Percentiles rank a stretch among this genome's conserved stretches.
phyloP scores from a whole-genome alignment of 2,329 filamentous ascomycete species.

The Diaporthe sp. region DNA sequence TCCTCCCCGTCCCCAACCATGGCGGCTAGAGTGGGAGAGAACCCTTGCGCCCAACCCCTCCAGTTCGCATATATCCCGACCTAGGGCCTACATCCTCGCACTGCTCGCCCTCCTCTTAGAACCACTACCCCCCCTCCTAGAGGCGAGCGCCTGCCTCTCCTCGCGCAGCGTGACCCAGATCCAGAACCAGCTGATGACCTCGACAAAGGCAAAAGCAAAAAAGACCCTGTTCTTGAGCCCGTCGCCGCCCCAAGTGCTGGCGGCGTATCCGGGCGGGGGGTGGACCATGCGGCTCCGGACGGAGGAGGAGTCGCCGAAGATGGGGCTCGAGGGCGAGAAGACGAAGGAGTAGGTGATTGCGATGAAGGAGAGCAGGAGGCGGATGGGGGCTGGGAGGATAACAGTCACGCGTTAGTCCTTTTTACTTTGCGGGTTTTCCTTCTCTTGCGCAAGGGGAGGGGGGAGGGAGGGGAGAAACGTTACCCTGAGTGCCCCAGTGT shows the following conservation, averaged over 20 bases:
- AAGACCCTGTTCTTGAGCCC: conserved; percentile 85
- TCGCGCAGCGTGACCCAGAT: conserved; percentile 77
- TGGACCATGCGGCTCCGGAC: conserved; percentile 47
- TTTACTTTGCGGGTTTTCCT: too few relatives aligned
- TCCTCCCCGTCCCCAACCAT: neutral
- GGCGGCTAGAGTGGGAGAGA: neutral
- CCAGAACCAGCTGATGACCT: conserved; percentile 91
- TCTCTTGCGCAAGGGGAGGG: neutral
- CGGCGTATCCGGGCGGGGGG: conserved; percentile 50
- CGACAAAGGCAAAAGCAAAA: conserved; percentile 86
- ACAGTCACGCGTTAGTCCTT: neutral
- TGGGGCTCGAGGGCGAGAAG: conserved; percentile 62
- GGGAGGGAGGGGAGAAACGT: conserved; percentile 30
- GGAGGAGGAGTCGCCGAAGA: conserved; percentile 52
- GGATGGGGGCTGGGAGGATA: conserved; percentile 64
- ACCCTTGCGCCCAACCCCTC: neutral
- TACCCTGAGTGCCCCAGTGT: conserved; percentile 75
- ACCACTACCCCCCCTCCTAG: conserved; percentile 37
- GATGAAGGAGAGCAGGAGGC: conserved; percentile 70
- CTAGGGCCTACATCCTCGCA: neutral
- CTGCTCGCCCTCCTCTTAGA: conserved; percentile 18
- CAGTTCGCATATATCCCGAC: neutral
- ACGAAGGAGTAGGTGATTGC: conserved; percentile 74
- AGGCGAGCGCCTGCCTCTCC: conserved; percentile 60
- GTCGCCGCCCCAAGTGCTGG: conserved; percentile 66